These are phyloP conservation scores for Gymnopilus dilepis DNA, from an alignment of 768 basidiomycete genomes.

Conservation along the genomic window DNA sequence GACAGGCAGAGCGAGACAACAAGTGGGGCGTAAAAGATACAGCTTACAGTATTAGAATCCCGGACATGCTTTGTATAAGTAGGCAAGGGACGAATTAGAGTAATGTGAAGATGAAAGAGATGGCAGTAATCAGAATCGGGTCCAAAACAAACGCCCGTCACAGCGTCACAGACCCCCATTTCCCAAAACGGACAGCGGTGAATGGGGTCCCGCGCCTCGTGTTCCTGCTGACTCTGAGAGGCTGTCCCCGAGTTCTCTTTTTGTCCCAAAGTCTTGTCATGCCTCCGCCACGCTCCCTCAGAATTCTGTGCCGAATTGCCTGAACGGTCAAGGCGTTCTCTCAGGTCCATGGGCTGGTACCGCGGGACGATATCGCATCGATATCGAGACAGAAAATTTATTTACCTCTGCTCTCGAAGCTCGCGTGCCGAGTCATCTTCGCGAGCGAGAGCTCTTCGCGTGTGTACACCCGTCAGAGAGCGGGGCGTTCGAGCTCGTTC, in stretches of 20 bases:
- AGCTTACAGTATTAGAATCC: constrained; percentile 21
- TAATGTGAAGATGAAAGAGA: constrained; percentile 8
- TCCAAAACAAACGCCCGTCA: not conserved
- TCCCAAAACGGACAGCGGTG: not conserved
- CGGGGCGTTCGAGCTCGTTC: not conserved
- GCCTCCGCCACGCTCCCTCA: no score
- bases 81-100: constrained; percentile 1
- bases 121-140: not conserved
- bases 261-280: not conserved
- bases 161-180: constrained; percentile 10
- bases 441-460: not conserved
- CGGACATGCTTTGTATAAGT: constrained; percentile 13
- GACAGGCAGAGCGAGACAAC: constrained; percentile 21
- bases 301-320: not conserved
- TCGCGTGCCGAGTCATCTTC: not conserved
- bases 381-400: not conserved
- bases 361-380: no score
- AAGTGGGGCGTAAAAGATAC: constrained; percentile 11
- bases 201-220: constrained; percentile 8
- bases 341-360: not conserved
- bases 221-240: not conserved
- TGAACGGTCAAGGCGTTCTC: not conserved
- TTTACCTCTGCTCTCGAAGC: not conserved
- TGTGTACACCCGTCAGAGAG: not conserved
- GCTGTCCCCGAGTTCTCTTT: not conserved